phyloP scores from a whole-genome alignment of 495 filamentous ascomycete species.

The Polyplosphaeria fusca region DNA sequence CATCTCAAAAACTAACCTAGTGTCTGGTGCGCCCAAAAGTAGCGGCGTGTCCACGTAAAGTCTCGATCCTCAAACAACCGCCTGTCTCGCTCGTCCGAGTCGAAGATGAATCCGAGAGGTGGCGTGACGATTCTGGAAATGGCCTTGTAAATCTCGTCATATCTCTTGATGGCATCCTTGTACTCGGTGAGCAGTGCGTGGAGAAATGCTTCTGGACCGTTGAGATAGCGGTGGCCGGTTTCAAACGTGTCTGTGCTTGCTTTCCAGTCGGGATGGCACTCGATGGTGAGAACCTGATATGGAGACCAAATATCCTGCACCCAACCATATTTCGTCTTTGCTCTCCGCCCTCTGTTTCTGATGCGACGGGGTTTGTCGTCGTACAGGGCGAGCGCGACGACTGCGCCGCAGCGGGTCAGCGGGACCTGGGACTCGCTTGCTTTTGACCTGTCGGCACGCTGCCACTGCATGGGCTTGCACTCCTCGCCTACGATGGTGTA shows the following conservation, averaged over 20 bases:
- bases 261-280: conserved; percentile 53
- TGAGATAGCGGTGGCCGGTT: conserved; percentile 47
- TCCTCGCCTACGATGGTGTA: conserved; percentile 50
- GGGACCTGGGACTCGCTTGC: conserved; percentile 45
- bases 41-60: conserved; percentile 55
- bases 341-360: conserved; percentile 40
- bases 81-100: conserved; percentile 47
- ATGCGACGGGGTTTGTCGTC: conserved; percentile 42
- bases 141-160: conserved; percentile 45
- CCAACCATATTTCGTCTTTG: conserved; percentile 40
- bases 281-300: conserved; percentile 53
- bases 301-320: conserved; percentile 50
- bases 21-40: conserved; percentile 58
- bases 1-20: conserved; percentile 36
- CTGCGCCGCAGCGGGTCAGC: conserved; percentile 49
- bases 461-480: conserved; percentile 52
- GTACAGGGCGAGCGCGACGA: conserved; percentile 49
- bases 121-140: conserved; percentile 53
- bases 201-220: conserved; percentile 54
- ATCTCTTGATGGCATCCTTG: conserved; percentile 51
- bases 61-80: conserved; percentile 55
- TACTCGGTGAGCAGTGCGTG: conserved; percentile 50
- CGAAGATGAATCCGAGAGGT: conserved; percentile 56
- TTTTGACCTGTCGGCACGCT: conserved; percentile 43
- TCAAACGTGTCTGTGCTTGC: conserved; percentile 50